Evolutionary conservation across 768 basidiomycete species (phyloP), one percentile per base, ranked within the genome.

Genomic region (Mycena maculata): DNA sequence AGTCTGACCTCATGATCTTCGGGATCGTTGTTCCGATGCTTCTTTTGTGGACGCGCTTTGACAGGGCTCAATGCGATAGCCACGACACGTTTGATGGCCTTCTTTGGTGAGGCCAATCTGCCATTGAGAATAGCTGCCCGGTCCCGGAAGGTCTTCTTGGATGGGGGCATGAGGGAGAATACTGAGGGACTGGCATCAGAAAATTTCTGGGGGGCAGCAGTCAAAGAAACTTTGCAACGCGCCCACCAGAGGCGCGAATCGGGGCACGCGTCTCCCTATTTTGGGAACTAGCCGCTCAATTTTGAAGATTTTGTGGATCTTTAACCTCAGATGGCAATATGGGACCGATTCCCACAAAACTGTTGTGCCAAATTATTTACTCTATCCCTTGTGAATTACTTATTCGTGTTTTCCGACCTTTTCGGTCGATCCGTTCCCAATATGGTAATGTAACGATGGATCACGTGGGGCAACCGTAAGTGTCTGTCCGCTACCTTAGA

Each of bases 141-240:
- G 57, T 58, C 57, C 44, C 44, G 57, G 4, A 58, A 1, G 50
- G 23, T 18, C 23, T 42, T 41, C 9, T 38, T 53, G n/a, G 13
- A 28, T 23, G 31, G 39, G 9, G 41, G 50, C 60, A 41, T 62
- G 52, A 16, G 18, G 28, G 11, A 23, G 38, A 36, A 53, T 11
- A 7, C 13, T n/a, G 30, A n/a, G 60, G 22, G 27, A 8, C 25
- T 30, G 18, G 36, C 48, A 41, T 61, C 41, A 27, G 6, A 44
- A 52, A 61, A 28, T 52, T 61, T 53, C 20, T 16, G 22, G 36
- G 48, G 60, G 18, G 12, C 39, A 41, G 25, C 27, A 28, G 60
- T 27, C 60, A 41, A 61, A 61, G 60, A 61, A 53, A 61, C 60
- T 61, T 61, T 53, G 60, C 60, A 58, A 58, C 11, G 44, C 44